Percentiles rank a stretch among this genome's conserved stretches.
Evolutionary conservation across 2,329 filamentous ascomycete species (phyloP).

Genomic region (Apiospora malaysiana): DNA sequence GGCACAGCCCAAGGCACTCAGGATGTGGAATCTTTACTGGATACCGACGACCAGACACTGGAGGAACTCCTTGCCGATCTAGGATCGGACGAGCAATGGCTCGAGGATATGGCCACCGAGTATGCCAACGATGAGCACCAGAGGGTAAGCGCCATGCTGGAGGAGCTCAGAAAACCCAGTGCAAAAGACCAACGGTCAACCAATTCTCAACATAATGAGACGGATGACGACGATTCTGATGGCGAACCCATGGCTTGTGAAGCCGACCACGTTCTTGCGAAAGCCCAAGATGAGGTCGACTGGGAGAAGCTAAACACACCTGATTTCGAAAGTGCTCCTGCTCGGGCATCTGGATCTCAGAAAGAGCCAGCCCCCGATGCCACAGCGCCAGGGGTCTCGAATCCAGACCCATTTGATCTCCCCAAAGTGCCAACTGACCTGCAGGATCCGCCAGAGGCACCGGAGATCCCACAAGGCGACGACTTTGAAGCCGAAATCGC

Average conservation of each 20-base stretch:
- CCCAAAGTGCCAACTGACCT: conserved; percentile 54
- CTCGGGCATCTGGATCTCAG: background rate
- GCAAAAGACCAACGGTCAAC: background rate
- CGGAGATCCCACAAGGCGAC: conserved; percentile 32
- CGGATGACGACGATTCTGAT: conserved; percentile 50
- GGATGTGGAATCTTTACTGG: conserved; percentile 47
- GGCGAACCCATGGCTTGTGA: conserved; percentile 54
- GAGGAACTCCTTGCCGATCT: conserved; percentile 57
- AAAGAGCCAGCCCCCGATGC: background rate
- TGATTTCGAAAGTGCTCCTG: background rate
- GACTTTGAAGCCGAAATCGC: conserved; percentile 54
- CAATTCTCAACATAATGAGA: conserved; percentile 5
- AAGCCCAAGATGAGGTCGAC: conserved; percentile 53
- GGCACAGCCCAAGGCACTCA: conserved; percentile 26
- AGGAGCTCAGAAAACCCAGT: conserved; percentile 37
- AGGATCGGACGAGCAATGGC: conserved; percentile 39
- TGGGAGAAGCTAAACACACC: conserved; percentile 36
- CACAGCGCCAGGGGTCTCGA: conserved; percentile 23
- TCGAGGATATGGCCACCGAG: conserved; percentile 40
- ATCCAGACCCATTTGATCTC: conserved; percentile 43
- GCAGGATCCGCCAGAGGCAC: conserved; percentile 40
- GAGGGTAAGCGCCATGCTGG: conserved; percentile 40
- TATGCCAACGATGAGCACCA: conserved; percentile 38
- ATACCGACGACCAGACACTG: conserved; percentile 58
- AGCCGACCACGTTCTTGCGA: conserved; percentile 51